Conservation (phyloP, 345 rosid genomes). For the Corymbia maculata region DNA sequence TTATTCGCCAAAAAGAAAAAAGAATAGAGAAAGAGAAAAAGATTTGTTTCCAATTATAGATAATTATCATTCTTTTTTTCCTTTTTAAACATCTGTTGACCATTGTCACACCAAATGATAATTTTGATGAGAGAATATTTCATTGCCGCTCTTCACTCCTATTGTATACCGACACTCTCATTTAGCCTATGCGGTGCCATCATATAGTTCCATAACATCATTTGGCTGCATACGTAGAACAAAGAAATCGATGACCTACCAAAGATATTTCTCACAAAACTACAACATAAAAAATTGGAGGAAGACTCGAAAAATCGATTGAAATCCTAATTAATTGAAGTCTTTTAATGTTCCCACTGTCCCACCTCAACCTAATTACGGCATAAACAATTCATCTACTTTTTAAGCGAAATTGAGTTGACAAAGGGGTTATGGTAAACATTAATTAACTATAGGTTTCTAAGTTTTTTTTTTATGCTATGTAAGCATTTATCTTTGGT, state of each 20-base stretch:
- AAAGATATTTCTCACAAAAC: neutral
- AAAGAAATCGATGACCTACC: neutral
- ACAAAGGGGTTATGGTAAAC: neutral
- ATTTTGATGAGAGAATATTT: neutral
- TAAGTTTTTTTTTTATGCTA: no score
- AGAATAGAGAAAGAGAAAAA: no score
- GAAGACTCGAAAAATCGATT: neutral
- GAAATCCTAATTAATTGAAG: neutral
- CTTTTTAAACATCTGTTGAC: neutral
- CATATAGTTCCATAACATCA: no score
- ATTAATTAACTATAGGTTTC: no score
- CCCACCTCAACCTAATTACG: neutral
- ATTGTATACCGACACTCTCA: neutral
- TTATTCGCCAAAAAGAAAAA: neutral
- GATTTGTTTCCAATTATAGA: neutral
- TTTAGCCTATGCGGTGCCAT: rapidly evolving
- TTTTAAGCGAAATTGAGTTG: neutral
- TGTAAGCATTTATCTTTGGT: no score
- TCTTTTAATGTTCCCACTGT: neutral
- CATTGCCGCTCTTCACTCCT: neutral
- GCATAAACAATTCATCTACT: neutral
- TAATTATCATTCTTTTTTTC: neutral
- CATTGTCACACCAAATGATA: neutral
- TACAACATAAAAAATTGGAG: neutral
- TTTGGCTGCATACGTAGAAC: no score